Conservation (phyloP, 768 basidiomycete species). For the Amanita rubescens region DNA sequence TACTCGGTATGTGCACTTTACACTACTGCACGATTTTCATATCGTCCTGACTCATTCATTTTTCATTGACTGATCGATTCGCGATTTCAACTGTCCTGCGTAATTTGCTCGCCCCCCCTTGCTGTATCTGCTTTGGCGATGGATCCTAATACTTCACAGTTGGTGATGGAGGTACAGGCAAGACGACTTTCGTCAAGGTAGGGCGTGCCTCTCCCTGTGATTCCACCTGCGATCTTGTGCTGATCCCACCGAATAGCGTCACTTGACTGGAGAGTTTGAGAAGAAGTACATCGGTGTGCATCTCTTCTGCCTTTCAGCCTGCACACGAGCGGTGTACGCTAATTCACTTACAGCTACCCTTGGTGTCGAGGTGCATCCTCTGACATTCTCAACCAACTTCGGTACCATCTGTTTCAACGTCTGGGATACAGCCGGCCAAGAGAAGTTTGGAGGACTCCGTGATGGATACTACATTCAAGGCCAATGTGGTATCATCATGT, state of each 20-base stretch:
- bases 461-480: conserved; percentile 97
- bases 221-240: conserved; percentile 39
- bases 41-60: conserved; percentile 22
- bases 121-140: conserved; percentile 13
- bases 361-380: conserved; percentile 98
- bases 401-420: conserved; percentile 99
- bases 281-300: conserved; percentile 96
- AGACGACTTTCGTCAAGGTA: conserved; percentile 98
- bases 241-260: conserved; percentile 67
- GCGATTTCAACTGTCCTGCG: conserved; percentile 11
- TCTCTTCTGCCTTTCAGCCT: not conserved
- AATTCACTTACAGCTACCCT: conserved; percentile 69
- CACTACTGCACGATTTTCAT: conserved; percentile 10
- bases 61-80: conserved; percentile 46
- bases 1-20: conserved; percentile 66
- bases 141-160: conserved; percentile 38
- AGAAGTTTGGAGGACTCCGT: conserved; percentile 98
- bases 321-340: not conserved
- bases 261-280: conserved; percentile 99
- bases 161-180: conserved; percentile 95
- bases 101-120: conserved; percentile 10
- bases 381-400: conserved; percentile 95
- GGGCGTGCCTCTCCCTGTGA: conserved; percentile 11
- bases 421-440: conserved; percentile 99
- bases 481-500: conserved; percentile 99